phyloP scores from a whole-genome alignment of 768 basidiomycete species.

The Boletus fagicola region DNA sequence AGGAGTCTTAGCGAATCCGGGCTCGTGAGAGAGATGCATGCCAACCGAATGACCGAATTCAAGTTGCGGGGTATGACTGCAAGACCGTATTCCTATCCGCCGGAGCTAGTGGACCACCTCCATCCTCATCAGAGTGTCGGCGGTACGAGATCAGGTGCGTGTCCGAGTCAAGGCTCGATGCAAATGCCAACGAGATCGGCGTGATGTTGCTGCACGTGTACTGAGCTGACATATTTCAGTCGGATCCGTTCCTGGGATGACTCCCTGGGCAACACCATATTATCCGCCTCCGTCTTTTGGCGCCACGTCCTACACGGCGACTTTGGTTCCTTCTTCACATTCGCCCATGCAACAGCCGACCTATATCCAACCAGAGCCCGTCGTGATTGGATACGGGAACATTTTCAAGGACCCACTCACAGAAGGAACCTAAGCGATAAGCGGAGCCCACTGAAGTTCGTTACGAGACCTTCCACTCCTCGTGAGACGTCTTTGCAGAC shows the following conservation, averaged over 20 bases:
- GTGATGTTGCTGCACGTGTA: too few relatives aligned
- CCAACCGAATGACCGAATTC: neutral
- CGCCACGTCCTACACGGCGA: too few relatives aligned
- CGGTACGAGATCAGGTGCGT: neutral
- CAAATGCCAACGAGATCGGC: neutral
- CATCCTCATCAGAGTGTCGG: neutral
- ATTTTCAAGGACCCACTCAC: neutral
- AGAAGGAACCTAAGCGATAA: neutral
- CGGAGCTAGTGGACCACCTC: neutral
- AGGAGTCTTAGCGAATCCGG: slow-evolving; percentile 3
- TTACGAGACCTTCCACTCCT: neutral
- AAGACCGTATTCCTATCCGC: neutral
- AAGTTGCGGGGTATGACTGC: neutral
- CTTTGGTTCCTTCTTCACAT: neutral
- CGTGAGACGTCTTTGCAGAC: neutral
- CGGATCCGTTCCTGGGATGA: neutral
- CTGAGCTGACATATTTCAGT: neutral
- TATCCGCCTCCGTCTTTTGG: neutral
- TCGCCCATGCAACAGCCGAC: neutral
- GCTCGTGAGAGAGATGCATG: slow-evolving; percentile 11
- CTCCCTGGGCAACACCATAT: neutral
- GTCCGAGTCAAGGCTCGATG: neutral
- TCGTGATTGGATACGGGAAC: neutral
- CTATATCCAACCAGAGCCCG: neutral
- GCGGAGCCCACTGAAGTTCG: too few relatives aligned